Evolutionary conservation across 2,329 filamentous ascomycete genomes (phyloP), one percentile per base, ranked within the genome.

Genomic region (Zymoseptoria tritici): DNA sequence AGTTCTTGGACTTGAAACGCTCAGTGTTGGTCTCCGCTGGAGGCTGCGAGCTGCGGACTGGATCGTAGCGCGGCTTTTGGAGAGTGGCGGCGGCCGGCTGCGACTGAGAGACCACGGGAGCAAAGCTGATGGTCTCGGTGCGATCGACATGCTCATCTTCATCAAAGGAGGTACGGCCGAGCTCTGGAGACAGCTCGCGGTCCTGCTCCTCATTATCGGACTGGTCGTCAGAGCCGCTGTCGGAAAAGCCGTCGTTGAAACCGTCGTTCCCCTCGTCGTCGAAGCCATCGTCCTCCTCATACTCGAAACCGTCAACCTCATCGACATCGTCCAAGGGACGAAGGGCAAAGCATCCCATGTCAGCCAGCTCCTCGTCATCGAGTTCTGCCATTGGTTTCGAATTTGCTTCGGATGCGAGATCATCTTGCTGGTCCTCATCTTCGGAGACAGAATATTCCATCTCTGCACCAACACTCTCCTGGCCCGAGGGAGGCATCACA

Each of bases 11-110:
- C 16, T 50, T 29, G 58, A 20, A n/a, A 57, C 36, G 60, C 4
- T 11, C 26, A 55, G 49, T 36, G 54, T 31, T n/a, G 22, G 49
- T 52, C 51, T 60, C 56, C 19, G 22, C 31, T 13, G 61, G 52
- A 16, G 58, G 60, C 49, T 64, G 62, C 16, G 61, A 67, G 36
- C 63, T 61, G 49, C 68, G 67, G 5, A 70, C 64, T 20, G 68
- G 68, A 55, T 71, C 68, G 62, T 69, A 70, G 21, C 60, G 64
- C n/a, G 64, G 58, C 52, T 65, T 65, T 16, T 42, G 36, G 53
- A 57, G 31, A 21, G 58, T 26, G 5, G 59, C n/a, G n/a, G 51
- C 13, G 26, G 26, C 4, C 9, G 31, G 49, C 24, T 20, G 29
- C 21, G 49, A 53, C 29, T 6, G 42, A 26, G 52, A 57, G 3